phyloP scores from a whole-genome alignment of 768 basidiomycete species.

The Rubroboletus satanas region DNA sequence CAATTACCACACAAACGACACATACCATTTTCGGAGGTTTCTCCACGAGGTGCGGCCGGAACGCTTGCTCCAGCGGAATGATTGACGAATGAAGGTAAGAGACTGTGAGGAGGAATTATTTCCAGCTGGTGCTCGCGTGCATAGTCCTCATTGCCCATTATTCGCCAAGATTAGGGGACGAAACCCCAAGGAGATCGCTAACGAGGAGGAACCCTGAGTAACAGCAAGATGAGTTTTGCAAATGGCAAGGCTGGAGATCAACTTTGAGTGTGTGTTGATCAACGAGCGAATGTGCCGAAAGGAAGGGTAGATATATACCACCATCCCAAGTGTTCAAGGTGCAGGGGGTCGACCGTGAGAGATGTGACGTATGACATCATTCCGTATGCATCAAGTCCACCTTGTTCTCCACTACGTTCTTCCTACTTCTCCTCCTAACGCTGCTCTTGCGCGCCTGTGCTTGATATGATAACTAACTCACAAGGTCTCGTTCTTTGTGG shows the following conservation, averaged over 20 bases:
- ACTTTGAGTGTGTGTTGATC: not conserved
- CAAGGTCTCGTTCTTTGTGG: not conserved
- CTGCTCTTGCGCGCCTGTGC: not conserved
- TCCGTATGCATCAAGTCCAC: not conserved
- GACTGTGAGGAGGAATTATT: not conserved
- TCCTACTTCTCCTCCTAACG: not conserved
- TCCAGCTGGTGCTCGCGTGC: not conserved
- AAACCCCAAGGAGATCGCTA: not conserved
- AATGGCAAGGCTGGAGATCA: not conserved
- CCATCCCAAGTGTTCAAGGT: not conserved
- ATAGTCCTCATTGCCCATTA: constrained; percentile 1
- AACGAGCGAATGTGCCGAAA: not conserved
- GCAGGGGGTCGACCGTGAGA: not conserved
- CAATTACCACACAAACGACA: constrained; percentile 11
- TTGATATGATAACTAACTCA: not conserved
- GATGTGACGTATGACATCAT: not conserved
- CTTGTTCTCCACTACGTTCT: not conserved
- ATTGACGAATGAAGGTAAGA: not conserved
- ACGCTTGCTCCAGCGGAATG: not conserved
- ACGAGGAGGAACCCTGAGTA: not conserved
- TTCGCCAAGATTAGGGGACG: not conserved
- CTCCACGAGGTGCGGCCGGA: not conserved
- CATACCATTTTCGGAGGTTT: constrained; percentile 17
- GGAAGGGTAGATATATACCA: not conserved
- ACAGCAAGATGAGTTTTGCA: not conserved